phyloP scores from a whole-genome alignment of 2,329 filamentous ascomycete species.

The Pestalotiopsis sp. region DNA sequence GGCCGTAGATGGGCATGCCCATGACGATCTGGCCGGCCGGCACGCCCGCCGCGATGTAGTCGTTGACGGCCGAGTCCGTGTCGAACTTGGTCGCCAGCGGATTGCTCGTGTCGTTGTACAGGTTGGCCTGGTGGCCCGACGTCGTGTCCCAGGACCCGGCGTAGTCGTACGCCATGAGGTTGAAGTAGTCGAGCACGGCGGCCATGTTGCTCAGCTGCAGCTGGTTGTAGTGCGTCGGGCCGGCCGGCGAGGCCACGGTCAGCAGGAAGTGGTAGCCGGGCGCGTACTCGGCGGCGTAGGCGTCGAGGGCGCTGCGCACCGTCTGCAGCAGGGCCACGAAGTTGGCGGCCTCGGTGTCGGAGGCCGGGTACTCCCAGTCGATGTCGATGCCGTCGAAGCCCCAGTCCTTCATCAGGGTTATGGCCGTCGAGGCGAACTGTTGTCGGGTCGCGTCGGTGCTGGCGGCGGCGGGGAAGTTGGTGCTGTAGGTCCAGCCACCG shows the following conservation, averaged over 20 bases:
- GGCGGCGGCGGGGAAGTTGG: slow-evolving; percentile 71
- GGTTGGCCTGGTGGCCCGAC: slow-evolving; percentile 72
- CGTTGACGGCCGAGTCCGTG: slow-evolving; percentile 64
- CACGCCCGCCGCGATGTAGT: slow-evolving; percentile 67
- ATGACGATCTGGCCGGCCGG: slow-evolving; percentile 69
- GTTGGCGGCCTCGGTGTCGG: slow-evolving; percentile 41
- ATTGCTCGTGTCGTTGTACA: slow-evolving; percentile 59
- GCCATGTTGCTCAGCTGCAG: slow-evolving; percentile 50
- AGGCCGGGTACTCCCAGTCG: slow-evolving; percentile 44
- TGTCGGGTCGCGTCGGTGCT: slow-evolving; percentile 63
- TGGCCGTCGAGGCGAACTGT: slow-evolving; percentile 70
- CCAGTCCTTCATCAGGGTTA: slow-evolving; percentile 72
- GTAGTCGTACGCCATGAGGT: slow-evolving; percentile 76
- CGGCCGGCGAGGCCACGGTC: slow-evolving; percentile 55
- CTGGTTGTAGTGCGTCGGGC: slow-evolving; percentile 47
- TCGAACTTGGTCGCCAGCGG: slow-evolving; percentile 69
- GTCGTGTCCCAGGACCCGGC: slow-evolving; percentile 67
- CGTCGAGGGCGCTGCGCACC: slow-evolving; percentile 49
- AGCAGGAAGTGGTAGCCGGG: slow-evolving; percentile 54
- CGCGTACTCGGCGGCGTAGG: slow-evolving; percentile 46
- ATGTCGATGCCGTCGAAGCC: slow-evolving; percentile 55
- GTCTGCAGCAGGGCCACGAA: slow-evolving; percentile 47
- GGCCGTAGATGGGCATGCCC: slow-evolving; percentile 81
- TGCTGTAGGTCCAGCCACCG: slow-evolving; percentile 83
- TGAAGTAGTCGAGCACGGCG: slow-evolving; percentile 53